Evolutionary conservation across 768 basidiomycete species (phyloP).

Genomic region (Kwoniella europaea): DNA sequence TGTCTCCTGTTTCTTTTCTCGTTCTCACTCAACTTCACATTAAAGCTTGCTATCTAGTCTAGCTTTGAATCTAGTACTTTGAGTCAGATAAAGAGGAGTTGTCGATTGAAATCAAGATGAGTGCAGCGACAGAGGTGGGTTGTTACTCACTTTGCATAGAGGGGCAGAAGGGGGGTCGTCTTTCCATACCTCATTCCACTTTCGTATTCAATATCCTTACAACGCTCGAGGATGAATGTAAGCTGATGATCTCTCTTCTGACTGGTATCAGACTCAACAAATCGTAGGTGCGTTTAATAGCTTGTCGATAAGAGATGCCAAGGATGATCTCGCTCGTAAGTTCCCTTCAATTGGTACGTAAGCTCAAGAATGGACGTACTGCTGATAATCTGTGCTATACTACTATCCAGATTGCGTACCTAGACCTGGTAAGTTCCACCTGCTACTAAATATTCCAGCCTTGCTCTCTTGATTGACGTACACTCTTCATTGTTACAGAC

Average conservation of each 20-base stretch:
- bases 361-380: background rate
- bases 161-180: too few relatives aligned
- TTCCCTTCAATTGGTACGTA: background rate
- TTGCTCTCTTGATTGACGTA: background rate
- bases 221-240: background rate
- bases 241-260: background rate
- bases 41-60: background rate
- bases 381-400: background rate
- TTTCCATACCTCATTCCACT: too few relatives aligned
- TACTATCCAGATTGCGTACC: conserved; percentile 2
- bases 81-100: background rate
- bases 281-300: background rate
- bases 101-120: background rate
- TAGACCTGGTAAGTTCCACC: conserved; percentile 12
- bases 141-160: too few relatives aligned
- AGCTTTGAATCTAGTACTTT: background rate
- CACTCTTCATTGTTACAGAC: conserved; percentile 16
- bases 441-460: too few relatives aligned
- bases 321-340: conserved; percentile 18
- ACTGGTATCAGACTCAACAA: background rate
- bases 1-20: background rate
- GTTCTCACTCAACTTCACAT: background rate
- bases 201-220: too few relatives aligned
- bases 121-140: background rate
- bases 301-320: background rate